A percentile compares a stretch with the other conserved stretches of the same genome.
These are phyloP conservation scores for Monosporascus sp. DNA, from an alignment of 2,329 filamentous ascomycete species.

Conservation along the genomic window DNA sequence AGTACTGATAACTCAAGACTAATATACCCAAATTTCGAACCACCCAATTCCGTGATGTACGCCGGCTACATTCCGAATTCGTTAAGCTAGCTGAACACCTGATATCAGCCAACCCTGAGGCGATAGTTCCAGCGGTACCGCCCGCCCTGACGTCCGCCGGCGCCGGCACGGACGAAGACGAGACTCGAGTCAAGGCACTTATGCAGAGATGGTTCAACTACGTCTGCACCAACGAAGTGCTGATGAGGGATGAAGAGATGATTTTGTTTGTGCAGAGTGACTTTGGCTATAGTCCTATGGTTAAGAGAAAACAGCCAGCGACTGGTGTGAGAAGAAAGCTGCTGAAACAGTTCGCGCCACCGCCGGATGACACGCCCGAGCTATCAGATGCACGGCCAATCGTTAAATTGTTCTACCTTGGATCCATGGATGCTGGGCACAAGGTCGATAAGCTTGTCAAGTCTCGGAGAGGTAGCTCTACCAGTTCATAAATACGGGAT, in stretches of 20 bases:
- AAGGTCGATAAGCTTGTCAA: conserved; percentile 95
- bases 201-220: conserved; percentile 95
- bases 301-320: conserved; percentile 92
- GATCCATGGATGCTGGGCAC: conserved; percentile 93
- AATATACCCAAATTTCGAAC: conserved; percentile 98
- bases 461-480: conserved; percentile 69
- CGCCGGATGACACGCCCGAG: conserved; percentile 94
- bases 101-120: conserved; percentile 95
- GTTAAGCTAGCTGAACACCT: conserved; percentile 93
- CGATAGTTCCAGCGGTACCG: conserved; percentile 88
- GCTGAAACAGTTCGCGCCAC: conserved; percentile 95
- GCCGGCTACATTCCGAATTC: conserved; percentile 92
- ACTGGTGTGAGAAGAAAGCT: conserved; percentile 93
- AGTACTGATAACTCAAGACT: conserved; percentile 54
- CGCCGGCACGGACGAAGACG: conserved; percentile 93
- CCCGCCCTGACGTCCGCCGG: conserved; percentile 92
- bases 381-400: conserved; percentile 81
- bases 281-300: conserved; percentile 94
- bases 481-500: conserved; percentile 6
- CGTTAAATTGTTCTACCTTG: conserved; percentile 93
- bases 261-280: conserved; percentile 98
- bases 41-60: conserved; percentile 95
- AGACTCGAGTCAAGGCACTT: conserved; percentile 77
- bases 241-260: conserved; percentile 96
- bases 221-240: conserved; percentile 83